A percentile compares a stretch with the other conserved stretches of the same genome.
Conservation (phyloP, 257 asterid genomes). For the Solanum appendiculatum region DNA sequence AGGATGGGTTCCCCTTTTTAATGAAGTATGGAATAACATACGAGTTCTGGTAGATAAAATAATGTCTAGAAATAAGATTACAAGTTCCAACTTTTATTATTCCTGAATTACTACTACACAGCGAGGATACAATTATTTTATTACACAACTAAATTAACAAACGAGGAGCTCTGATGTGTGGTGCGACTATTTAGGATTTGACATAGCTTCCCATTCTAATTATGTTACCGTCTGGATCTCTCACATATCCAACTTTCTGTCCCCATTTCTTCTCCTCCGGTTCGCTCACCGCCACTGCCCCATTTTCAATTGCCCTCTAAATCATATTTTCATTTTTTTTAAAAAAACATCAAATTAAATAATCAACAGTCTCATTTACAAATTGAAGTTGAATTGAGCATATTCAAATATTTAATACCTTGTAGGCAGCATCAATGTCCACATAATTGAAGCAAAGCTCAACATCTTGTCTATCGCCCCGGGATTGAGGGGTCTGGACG, state of each 20-base stretch:
- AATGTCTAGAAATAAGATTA: background rate
- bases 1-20: no score
- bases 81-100: background rate
- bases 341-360: background rate
- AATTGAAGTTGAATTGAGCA: background rate
- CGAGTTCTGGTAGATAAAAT: background rate
- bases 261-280: conserved; percentile 87
- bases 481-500: conserved; percentile 27
- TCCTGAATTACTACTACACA: background rate
- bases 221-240: conserved; percentile 61
- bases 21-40: background rate
- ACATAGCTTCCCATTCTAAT: conserved; percentile 67
- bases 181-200: background rate
- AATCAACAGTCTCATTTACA: background rate
- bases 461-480: conserved; percentile 34
- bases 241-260: conserved; percentile 83
- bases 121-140: background rate
- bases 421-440: conserved; percentile 74
- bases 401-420: conserved; percentile 22
- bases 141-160: background rate
- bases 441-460: conserved; percentile 82
- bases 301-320: conserved; percentile 78
- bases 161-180: background rate
- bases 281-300: conserved; percentile 60
- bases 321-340: no score